Evolutionary conservation across 2,329 filamentous ascomycete genomes (phyloP).

Genomic region (Ceratocystis variospora): DNA sequence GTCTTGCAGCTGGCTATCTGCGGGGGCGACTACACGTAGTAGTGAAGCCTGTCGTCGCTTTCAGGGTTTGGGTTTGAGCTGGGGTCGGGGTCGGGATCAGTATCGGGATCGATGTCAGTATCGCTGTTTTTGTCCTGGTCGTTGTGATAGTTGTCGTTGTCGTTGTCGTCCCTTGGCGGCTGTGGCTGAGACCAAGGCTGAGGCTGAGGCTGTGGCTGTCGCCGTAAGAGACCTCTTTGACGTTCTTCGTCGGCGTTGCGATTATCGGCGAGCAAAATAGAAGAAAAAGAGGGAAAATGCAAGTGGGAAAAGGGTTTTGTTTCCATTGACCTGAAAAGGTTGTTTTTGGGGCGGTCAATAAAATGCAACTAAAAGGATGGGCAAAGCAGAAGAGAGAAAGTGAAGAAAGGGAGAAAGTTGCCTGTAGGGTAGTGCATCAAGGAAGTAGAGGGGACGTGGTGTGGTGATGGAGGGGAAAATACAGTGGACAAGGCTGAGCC

Average conservation of each 20-base stretch:
- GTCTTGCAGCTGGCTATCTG: no score
- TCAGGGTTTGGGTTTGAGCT: not conserved
- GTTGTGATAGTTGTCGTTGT: not conserved
- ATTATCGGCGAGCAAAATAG: not conserved
- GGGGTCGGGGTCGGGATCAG: not conserved
- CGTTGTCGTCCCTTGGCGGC: not conserved
- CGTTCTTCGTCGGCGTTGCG: not conserved
- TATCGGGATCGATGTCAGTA: not conserved
- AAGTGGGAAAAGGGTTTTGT: not conserved
- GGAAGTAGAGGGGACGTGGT: not conserved
- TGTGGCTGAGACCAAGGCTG: not conserved
- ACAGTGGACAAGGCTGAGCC: not conserved
- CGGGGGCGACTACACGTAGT: no score
- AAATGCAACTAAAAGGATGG: not conserved
- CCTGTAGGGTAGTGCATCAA: not conserved
- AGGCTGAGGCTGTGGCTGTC: not conserved
- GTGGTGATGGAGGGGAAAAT: not conserved
- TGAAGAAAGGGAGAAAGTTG: not conserved
- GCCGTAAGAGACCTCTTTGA: not conserved
- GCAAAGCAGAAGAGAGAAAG: not conserved
- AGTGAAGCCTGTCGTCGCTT: no score
- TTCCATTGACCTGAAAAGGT: slow-evolving; percentile 8
- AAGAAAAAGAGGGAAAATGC: not conserved
- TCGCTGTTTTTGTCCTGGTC: not conserved
- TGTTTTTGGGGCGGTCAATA: not conserved